phyloP scores from a whole-genome alignment of 2,329 filamentous ascomycete genomes.

The Sporothrix luriei region DNA sequence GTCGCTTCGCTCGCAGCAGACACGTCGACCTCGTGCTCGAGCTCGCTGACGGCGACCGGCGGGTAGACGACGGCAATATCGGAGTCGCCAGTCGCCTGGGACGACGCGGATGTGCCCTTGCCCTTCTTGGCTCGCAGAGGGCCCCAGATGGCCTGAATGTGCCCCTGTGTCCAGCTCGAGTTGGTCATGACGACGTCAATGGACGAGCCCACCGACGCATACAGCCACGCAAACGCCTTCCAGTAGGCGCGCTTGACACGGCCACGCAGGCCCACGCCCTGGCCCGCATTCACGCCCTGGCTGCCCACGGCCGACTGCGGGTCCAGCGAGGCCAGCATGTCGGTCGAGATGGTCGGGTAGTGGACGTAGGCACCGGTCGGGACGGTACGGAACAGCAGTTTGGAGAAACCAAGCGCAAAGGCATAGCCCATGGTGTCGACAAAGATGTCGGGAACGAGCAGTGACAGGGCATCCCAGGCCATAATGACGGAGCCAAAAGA shows the following conservation, averaged over 20 bases:
- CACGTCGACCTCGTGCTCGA: conserved; percentile 74
- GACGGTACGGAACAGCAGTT: conserved; percentile 75
- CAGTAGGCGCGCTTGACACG: conserved; percentile 79
- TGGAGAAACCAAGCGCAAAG: conserved; percentile 80
- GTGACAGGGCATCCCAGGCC: conserved; percentile 88
- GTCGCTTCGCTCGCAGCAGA: conserved; percentile 67
- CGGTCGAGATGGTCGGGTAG: conserved; percentile 96
- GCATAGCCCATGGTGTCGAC: conserved; percentile 98
- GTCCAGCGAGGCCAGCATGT: conserved; percentile 87
- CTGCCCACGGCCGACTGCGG: conserved; percentile 59
- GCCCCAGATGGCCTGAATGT: conserved; percentile 81
- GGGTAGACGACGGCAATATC: conserved; percentile 79
- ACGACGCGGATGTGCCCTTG: conserved; percentile 43
- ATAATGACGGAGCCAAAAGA: conserved; percentile 85
- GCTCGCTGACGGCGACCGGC: conserved; percentile 84
- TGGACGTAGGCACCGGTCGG: conserved; percentile 94
- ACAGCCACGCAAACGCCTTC: conserved; percentile 78
- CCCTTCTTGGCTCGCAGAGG: conserved; percentile 50
- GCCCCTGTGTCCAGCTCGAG: conserved; percentile 86
- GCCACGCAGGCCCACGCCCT: conserved; percentile 72
- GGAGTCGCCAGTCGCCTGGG: conserved; percentile 35
- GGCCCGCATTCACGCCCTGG: conserved; percentile 80
- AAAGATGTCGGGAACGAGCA: conserved; percentile 90
- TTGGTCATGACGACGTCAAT: conserved; percentile 98
- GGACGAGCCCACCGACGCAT: conserved; percentile 78